Evolutionary conservation across 2,329 filamentous ascomycete genomes (phyloP), one percentile per base, ranked within the genome.

Genomic region (Pseudodiploospora longispora): DNA sequence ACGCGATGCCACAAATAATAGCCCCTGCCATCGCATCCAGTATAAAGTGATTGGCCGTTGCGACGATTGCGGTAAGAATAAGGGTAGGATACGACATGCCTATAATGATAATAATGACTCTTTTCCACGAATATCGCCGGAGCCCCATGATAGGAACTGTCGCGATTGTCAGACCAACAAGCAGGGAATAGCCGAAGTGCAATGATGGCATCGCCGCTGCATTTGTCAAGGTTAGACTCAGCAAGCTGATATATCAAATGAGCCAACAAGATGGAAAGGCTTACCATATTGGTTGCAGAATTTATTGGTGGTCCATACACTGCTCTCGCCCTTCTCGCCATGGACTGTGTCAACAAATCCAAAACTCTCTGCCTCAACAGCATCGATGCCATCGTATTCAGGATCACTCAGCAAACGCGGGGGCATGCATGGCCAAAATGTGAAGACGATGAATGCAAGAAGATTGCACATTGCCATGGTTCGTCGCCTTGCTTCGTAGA

Each of bases 221-320:
- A 30, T 19, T 19, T 19, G 19, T 19, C 19, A 19, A 19, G 30
- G n/a, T 28, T 27, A n/a, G 8, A 9, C 28, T 1, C 8, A 9
- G 28, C 37, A 39, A n/a, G 27, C 6, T 29, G 28, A 31, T n/a
- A 2, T 27, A 38, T 6, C 36, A 28, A 10, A 12, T 10, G 29
- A 19, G 1, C 10, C 5, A n/a, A 40, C 31, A 35, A 42, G 32
- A 9, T 34, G 32, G 32, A 34, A 34, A 9, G 2, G 63, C 71
- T 63, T 56, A 73, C 80, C 82, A 60, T 86, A 86, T 62, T 87
- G 83, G 59, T 87, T 87, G 63, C 82, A 86, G 61, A 86, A 87
- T 48, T 71, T 75, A 27, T 74, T 75, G 27, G 67, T 71, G 57
- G 75, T 85, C 82, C 82, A 86, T 1, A 86, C 78, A 50, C 79